Evolutionary conservation across 129 eudicot genomes (phyloP).

Genomic region (Calendula officinalis): DNA sequence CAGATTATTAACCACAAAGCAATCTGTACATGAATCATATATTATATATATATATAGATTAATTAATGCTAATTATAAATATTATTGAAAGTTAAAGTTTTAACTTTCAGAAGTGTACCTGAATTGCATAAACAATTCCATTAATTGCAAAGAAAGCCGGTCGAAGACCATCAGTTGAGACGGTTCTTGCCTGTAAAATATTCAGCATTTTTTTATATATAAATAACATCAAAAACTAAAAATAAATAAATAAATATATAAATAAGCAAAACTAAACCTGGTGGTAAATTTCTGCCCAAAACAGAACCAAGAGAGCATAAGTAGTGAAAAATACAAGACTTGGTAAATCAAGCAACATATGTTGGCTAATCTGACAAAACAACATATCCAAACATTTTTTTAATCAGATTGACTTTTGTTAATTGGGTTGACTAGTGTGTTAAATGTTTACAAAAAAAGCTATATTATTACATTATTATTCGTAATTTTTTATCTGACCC

Average conservation of each 20-base stretch:
- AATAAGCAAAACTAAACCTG: slow-evolving; percentile 50
- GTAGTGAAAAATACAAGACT: slow-evolving; percentile 93
- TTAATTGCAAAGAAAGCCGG: slow-evolving; percentile 74
- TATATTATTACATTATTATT: not conserved
- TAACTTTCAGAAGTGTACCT: slow-evolving; percentile 39
- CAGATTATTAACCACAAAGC: slow-evolving; percentile 74
- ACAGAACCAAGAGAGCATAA: slow-evolving; percentile 75
- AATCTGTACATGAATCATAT: slow-evolving; percentile 41
- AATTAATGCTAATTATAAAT: not conserved
- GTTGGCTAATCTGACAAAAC: slow-evolving; percentile 55
- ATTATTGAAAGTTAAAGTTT: not conserved
- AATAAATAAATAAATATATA: not conserved
- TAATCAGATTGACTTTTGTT: not conserved
- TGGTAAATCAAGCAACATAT: slow-evolving; percentile 83
- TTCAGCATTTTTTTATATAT: not conserved
- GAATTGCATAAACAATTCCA: slow-evolving; percentile 64
- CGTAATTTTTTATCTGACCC: too few species aligned
- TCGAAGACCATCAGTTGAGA: slow-evolving; percentile 70
- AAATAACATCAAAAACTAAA: not conserved
- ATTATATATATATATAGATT: not conserved
- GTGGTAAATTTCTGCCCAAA: slow-evolving; percentile 95
- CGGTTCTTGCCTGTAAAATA: slow-evolving; percentile 62
- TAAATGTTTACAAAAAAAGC: not conserved
- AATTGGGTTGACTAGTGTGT: not conserved
- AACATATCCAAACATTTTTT: not conserved